phyloP scores from a whole-genome alignment of 305 asterid species.

The Solanum hybrid region DNA sequence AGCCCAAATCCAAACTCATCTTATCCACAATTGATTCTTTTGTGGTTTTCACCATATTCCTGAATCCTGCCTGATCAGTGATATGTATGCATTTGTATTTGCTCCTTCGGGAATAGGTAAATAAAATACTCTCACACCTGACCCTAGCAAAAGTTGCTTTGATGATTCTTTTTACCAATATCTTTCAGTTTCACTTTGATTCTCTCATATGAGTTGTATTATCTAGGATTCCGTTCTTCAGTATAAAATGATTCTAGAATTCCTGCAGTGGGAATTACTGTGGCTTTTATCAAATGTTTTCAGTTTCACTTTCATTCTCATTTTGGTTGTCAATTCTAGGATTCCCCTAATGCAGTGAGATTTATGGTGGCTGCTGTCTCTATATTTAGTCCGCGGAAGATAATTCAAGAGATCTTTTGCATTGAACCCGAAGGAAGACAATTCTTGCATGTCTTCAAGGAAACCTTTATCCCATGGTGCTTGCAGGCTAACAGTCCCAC shows the following conservation, averaged over 20 bases:
- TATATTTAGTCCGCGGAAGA: conserved; percentile 72
- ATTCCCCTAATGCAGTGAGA: conserved; percentile 63
- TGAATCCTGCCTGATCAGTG: background rate
- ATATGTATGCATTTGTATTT: background rate
- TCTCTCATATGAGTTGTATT: background rate
- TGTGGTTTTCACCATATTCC: background rate
- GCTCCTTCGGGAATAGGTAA: background rate
- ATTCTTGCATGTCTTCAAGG: conserved; percentile 53
- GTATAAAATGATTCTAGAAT: background rate
- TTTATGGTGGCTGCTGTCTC: conserved; percentile 51
- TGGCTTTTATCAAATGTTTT: background rate
- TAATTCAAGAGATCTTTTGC: conserved; percentile 47
- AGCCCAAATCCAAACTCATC: background rate
- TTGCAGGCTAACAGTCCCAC: conserved; percentile 38
- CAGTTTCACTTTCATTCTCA: conserved; percentile 3
- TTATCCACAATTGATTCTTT: background rate
- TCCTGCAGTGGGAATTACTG: background rate
- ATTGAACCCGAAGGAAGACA: conserved; percentile 33
- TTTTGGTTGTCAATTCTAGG: conserved; percentile 37
- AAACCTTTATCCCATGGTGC: conserved; percentile 75
- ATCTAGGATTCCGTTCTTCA: background rate
- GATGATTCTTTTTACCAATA: background rate
- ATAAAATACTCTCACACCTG: background rate
- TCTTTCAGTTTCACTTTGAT: background rate
- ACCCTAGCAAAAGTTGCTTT: background rate